Conservation (phyloP, 2,329 filamentous ascomycete species). For the Trichophyton verrucosum region DNA sequence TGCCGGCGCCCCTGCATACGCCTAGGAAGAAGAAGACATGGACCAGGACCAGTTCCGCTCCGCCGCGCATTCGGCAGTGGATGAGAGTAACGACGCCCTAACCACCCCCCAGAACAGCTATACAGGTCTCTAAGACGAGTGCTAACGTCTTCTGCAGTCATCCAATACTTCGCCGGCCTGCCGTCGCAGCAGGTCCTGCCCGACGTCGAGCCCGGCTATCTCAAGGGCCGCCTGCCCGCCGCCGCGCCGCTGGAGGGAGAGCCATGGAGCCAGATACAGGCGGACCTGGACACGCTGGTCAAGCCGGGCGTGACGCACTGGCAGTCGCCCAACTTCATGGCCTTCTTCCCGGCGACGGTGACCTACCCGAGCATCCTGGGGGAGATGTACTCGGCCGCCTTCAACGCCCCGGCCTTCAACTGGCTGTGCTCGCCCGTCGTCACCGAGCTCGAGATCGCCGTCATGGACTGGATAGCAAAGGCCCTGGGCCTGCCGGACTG, state of each 20-base stretch:
- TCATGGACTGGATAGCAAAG: constrained; percentile 82
- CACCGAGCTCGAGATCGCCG: constrained; percentile 85
- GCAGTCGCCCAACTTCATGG: constrained; percentile 90
- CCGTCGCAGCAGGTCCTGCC: constrained; percentile 60
- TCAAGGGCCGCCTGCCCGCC: constrained; percentile 64
- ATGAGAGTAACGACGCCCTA: constrained; percentile 51
- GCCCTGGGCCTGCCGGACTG: constrained; percentile 59
- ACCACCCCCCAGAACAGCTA: too few species aligned
- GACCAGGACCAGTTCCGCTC: constrained; percentile 64
- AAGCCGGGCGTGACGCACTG: constrained; percentile 89
- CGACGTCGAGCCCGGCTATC: constrained; percentile 70
- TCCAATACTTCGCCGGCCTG: constrained; percentile 70
- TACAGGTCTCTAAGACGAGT: not conserved
- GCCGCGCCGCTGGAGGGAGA: constrained; percentile 54
- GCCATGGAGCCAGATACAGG: constrained; percentile 64
- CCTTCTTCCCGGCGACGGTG: constrained; percentile 76
- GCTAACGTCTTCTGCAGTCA: constrained; percentile 42
- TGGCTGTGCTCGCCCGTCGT: constrained; percentile 90
- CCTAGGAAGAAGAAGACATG: constrained; percentile 40
- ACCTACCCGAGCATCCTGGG: constrained; percentile 77
- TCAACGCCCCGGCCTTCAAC: constrained; percentile 88
- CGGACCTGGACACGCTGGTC: constrained; percentile 74
- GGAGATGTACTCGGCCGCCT: constrained; percentile 81
- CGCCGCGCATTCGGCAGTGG: constrained; percentile 65
- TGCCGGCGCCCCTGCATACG: not conserved